These are phyloP conservation scores for Hyaloscypha hepaticicola DNA, from an alignment of 495 filamentous ascomycete species.

Conservation along the genomic window DNA sequence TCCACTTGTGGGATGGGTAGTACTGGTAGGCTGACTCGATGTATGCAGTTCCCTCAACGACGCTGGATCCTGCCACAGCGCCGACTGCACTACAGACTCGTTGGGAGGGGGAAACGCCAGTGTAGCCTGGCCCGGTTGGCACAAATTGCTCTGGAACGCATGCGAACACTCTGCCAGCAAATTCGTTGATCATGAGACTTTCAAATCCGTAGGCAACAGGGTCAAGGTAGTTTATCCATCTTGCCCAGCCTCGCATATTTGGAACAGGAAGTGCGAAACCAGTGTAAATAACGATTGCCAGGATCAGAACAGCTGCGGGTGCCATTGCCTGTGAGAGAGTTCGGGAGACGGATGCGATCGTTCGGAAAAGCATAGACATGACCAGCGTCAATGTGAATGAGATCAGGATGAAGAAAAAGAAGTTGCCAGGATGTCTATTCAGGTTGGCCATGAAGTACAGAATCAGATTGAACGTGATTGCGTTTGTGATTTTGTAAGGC, in stretches of 20 bases:
- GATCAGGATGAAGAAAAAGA: conserved; percentile 77
- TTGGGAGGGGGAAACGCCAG: neutral
- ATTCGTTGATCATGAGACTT: conserved; percentile 81
- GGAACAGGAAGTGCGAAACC: conserved; percentile 75
- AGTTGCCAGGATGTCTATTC: conserved; percentile 79
- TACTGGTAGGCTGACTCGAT: conserved; percentile 61
- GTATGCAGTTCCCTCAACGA: conserved; percentile 15
- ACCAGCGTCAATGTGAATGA: conserved; percentile 61
- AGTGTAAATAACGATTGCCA: conserved; percentile 80
- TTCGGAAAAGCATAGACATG: conserved; percentile 82
- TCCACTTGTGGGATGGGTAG: conserved; percentile 61
- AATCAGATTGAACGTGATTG: conserved; percentile 67
- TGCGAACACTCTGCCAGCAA: conserved; percentile 14
- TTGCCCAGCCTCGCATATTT: conserved; percentile 75
- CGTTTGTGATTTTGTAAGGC: conserved; percentile 68
- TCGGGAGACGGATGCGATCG: conserved; percentile 72
- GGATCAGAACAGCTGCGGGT: conserved; percentile 75
- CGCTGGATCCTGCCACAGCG: conserved; percentile 15
- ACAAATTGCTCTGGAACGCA: conserved; percentile 14
- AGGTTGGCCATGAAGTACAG: conserved; percentile 77
- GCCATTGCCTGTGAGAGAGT: conserved; percentile 84
- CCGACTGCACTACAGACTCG: conserved; percentile 17
- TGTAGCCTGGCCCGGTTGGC: conserved; percentile 16
- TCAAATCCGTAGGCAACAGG: conserved; percentile 87
- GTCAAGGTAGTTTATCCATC: conserved; percentile 87